phyloP scores from a whole-genome alignment of 257 asterid species.

The Nicotiana sylvestris region DNA sequence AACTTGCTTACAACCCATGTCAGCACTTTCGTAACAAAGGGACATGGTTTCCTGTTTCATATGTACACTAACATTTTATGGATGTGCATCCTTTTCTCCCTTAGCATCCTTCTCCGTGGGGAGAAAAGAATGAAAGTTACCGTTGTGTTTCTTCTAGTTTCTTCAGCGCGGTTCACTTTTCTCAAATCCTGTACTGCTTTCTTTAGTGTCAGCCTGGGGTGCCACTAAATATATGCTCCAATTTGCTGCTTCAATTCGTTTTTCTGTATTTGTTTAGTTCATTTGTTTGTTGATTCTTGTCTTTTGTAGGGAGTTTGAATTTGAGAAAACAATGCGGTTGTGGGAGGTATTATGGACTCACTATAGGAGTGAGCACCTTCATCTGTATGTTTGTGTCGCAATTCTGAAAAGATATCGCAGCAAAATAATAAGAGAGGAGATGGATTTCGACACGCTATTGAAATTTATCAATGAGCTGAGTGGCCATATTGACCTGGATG shows the following conservation, averaged over 20 bases:
- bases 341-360: slow-evolving; percentile 99
- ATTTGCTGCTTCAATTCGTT: not conserved
- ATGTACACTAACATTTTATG: not conserved
- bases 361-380: slow-evolving; percentile 82
- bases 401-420: slow-evolving; percentile 67
- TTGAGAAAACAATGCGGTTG: slow-evolving; percentile 60
- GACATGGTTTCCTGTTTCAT: not conserved
- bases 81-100: not conserved
- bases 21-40: not conserved
- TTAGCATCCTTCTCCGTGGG: not conserved
- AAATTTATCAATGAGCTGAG: slow-evolving; percentile 91
- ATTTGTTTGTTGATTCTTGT: not conserved
- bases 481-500: slow-evolving; percentile 76
- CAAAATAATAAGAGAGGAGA: slow-evolving; percentile 81
- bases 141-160: not conserved
- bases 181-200: not conserved
- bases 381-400: slow-evolving; percentile 79
- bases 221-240: not conserved
- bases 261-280: not conserved
- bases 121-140: not conserved
- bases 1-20: not conserved
- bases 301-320: slow-evolving; percentile 82
- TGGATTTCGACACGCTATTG: slow-evolving; percentile 92
- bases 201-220: not conserved
- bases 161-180: not conserved